Conservation (phyloP, 1,139 yeast species). For the Hyphopichia buzzinii region DNA sequence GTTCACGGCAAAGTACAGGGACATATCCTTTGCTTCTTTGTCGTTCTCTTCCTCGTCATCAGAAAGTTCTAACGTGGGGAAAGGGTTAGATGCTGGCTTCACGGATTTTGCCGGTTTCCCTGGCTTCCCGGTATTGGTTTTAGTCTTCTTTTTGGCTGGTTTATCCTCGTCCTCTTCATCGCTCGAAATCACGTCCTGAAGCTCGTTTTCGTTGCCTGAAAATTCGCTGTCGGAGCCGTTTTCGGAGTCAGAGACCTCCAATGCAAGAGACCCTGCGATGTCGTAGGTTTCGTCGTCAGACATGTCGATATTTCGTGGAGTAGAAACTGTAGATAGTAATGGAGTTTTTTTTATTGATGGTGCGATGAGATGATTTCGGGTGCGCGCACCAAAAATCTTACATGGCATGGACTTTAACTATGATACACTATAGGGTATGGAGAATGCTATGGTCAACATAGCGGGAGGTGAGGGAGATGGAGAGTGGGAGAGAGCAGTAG, state of each 20-base stretch:
- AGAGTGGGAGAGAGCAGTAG: too few species aligned
- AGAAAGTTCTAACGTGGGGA: conserved; percentile 68
- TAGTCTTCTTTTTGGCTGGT: conserved; percentile 20
- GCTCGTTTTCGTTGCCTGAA: conserved; percentile 29
- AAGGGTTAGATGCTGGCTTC: conserved; percentile 26
- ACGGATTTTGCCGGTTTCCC: conserved; percentile 9
- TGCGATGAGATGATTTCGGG: too few species aligned
- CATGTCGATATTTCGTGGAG: conserved; percentile 17
- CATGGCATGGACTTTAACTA: too few species aligned
- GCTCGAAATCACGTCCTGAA: conserved; percentile 62
- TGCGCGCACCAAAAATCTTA: too few species aligned
- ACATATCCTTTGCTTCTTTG: conserved; percentile 42
- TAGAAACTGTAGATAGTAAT: too few species aligned
- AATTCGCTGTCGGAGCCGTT: conserved; percentile 33
- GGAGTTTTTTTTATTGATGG: too few species aligned
- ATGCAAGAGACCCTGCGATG: conserved; percentile 64
- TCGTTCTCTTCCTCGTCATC: conserved; percentile 52
- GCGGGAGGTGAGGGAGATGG: too few species aligned
- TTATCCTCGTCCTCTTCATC: conserved; percentile 35
- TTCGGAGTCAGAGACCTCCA: conserved; percentile 40
- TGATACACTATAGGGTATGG: too few species aligned
- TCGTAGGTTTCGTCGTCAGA: conserved; percentile 66
- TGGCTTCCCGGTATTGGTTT: conserved; percentile 10
- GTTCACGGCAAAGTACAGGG: conserved; percentile 35
- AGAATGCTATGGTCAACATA: too few species aligned